These are phyloP conservation scores for Vicia faba DNA, from an alignment of 306 rosid species.

Conservation along the genomic window DNA sequence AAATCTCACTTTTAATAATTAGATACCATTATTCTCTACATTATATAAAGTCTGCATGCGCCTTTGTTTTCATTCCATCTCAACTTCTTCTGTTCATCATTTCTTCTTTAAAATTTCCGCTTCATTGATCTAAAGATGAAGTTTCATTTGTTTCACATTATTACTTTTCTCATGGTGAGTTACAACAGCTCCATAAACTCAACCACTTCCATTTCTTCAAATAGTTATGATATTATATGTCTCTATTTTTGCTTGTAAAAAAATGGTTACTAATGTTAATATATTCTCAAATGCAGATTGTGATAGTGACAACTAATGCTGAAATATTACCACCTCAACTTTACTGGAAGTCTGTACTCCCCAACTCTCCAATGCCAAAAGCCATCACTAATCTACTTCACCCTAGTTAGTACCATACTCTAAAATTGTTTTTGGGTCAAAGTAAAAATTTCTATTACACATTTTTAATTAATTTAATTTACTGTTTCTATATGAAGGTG, in stretches of 20 bases:
- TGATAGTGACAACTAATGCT: not conserved
- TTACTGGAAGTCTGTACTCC: not conserved
- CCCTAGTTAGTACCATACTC: not conserved
- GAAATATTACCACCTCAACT: not conserved
- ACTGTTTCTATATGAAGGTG: not conserved
- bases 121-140: not conserved
- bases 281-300: not conserved
- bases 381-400: conserved; percentile 5
- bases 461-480: not conserved
- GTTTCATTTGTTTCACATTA: not conserved
- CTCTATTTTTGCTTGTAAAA: not conserved
- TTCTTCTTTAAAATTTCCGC: not conserved
- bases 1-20: not conserved
- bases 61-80: conserved; percentile 5
- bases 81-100: not conserved
- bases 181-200: not conserved
- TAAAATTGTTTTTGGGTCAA: not conserved
- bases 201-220: not conserved
- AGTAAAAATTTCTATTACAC: not conserved
- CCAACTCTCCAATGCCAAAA: conserved; percentile 11
- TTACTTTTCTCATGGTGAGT: not conserved
- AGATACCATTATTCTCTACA: not conserved
- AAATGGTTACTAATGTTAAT: not conserved
- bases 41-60: not conserved
- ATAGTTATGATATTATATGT: not conserved